Evolutionary conservation across 805 yeast genomes (phyloP).

Genomic region (Candida coleopterorum): DNA sequence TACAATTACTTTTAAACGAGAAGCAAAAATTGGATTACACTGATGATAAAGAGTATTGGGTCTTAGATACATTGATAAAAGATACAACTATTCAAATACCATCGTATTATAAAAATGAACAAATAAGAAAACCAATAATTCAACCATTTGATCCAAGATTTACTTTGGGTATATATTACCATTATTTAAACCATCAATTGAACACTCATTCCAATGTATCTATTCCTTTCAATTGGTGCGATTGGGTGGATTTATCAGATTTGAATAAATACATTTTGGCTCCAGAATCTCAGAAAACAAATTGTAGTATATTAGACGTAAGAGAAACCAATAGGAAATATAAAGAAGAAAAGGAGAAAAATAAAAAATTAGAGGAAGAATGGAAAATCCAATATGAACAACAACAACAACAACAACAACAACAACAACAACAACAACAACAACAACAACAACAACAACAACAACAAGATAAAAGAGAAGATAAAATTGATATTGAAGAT

Average conservation of each 20-base stretch:
- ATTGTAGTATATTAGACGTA: constrained; percentile 43
- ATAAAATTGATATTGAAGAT: constrained; percentile 7
- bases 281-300: constrained; percentile 24
- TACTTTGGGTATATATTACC: constrained; percentile 21
- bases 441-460: constrained; percentile 9
- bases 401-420: constrained; percentile 8
- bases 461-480: constrained; percentile 9
- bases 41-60: constrained; percentile 25
- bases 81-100: constrained; percentile 12
- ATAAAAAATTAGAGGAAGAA: constrained; percentile 9
- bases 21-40: constrained; percentile 10
- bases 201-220: constrained; percentile 7
- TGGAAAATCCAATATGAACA: constrained; percentile 9
- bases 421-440: constrained; percentile 8
- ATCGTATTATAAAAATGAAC: constrained; percentile 8
- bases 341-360: constrained; percentile 7
- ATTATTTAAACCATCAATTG: constrained; percentile 10
- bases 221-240: constrained; percentile 51
- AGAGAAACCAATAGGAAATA: constrained; percentile 8
- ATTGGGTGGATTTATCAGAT: constrained; percentile 47
- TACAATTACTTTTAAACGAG: constrained; percentile 12
- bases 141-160: constrained; percentile 31
- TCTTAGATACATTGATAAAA: constrained; percentile 11
- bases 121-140: constrained; percentile 15
- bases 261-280: constrained; percentile 29